Evolutionary conservation across 768 basidiomycete species (phyloP).

Genomic region (Artomyces pyxidatus): DNA sequence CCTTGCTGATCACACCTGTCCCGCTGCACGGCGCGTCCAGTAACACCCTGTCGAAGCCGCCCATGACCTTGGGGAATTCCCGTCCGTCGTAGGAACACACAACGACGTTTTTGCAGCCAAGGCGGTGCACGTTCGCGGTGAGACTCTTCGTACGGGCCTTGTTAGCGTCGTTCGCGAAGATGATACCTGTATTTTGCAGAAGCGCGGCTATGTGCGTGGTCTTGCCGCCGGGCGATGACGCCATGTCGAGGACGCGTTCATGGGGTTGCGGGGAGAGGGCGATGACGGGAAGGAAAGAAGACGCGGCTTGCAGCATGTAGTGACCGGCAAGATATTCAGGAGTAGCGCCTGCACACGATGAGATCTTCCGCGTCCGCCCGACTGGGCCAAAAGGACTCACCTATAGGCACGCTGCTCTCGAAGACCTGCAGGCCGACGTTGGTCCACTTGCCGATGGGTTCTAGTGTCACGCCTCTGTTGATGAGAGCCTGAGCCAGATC

Average conservation of each 20-base stretch:
- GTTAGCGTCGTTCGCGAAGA: conserved; percentile 96
- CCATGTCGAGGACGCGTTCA: conserved; percentile 96
- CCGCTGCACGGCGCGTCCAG: conserved; percentile 97
- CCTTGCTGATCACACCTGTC: conserved; percentile 97
- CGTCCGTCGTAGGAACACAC: conserved; percentile 96
- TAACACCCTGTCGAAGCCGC: conserved; percentile 95
- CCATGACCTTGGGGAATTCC: conserved; percentile 98
- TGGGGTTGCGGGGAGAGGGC: conserved; percentile 88
- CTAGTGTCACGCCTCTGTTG: conserved; percentile 93
- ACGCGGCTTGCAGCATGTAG: conserved; percentile 99
- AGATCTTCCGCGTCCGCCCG: conserved; percentile 2
- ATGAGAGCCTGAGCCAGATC: conserved; percentile 92
- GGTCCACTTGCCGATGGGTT: conserved; percentile 98
- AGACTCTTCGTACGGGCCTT: conserved; percentile 93
- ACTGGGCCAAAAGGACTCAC: conserved; percentile 29
- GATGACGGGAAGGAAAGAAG: conserved; percentile 98
- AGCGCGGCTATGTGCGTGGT: conserved; percentile 96
- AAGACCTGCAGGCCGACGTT: conserved; percentile 99
- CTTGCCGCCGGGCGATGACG: conserved; percentile 96
- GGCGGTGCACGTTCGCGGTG: conserved; percentile 91
- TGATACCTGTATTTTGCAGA: conserved; percentile 93
- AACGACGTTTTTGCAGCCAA: conserved; percentile 97
- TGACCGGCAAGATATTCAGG: conserved; percentile 98
- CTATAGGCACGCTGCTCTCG: conserved; percentile 92
- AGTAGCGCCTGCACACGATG: conserved; percentile 59